Evolutionary conservation across 441 rosid genomes (phyloP), one percentile per base, ranked within the genome.

Genomic region (Viola pubescens): DNA sequence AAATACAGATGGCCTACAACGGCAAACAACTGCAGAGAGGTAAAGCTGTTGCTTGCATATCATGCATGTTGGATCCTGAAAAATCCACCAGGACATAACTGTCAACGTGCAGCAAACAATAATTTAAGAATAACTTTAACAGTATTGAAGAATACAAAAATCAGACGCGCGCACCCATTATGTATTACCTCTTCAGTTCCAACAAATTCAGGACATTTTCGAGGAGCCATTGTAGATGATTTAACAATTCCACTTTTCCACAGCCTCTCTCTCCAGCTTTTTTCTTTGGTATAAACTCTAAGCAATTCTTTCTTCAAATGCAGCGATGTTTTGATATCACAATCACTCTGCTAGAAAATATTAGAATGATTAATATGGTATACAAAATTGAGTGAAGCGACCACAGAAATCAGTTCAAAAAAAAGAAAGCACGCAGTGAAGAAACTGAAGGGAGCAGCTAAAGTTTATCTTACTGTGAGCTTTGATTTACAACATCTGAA

Each of bases 21-120:
- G 56, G 72, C 98, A 89, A 60, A 70, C 71, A 70, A 88, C 85
- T 38, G 95, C 89, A 73, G 96, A 89, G 60, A 94, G 91, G 75
- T 83, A 83, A 64, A 94, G 88, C 84, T 79, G 85, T 69, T 88
- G 97, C 77, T 77, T 86, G 76, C 98, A 94, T 66, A 94, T 94
- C 64, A 86, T 66, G 77, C 98, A 94, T 44, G 84, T 78, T 65
- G 84, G 86, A 81, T 89, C 97, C 97, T 94, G 76, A 74, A 81
- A 74, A 75, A 52, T 54, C 41, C 67, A 60, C 46, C 61, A 70
- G 47, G 58, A 70, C 37, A 26, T 34, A 26, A 52, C 4, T 16
- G 38, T 4, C 40, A 37, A 26, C 41, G 34, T 26, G 34, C 34
- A 26, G 34, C 34, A 26, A 26, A 26, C 34, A 26, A 26, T 26